A percentile compares a stretch with the other conserved stretches of the same genome.
Conservation (phyloP, 1,139 yeast species). For the Suhomyces ambrosiae region DNA sequence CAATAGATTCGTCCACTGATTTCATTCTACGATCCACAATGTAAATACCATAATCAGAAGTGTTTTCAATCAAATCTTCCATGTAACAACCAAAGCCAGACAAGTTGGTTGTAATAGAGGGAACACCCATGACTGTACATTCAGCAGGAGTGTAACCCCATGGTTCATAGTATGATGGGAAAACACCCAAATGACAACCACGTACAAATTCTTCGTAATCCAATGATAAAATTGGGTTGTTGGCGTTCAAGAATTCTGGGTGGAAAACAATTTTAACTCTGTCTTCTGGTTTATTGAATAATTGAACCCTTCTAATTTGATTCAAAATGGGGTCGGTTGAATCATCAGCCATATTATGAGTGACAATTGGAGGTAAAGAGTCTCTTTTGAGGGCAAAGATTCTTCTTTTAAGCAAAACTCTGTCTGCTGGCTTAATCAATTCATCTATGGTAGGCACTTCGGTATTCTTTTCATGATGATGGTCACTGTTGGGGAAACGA, state of each 20-base stretch:
- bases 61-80: conserved; percentile 96
- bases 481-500: conserved; percentile 65
- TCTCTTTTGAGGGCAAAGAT: conserved; percentile 91
- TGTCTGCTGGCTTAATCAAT: conserved; percentile 82
- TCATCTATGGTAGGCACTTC: conserved; percentile 72
- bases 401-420: conserved; percentile 87
- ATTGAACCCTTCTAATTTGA: conserved; percentile 88
- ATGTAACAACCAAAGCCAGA: conserved; percentile 98
- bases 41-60: conserved; percentile 94
- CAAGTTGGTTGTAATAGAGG: conserved; percentile 94
- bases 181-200: conserved; percentile 97
- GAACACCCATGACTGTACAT: conserved; percentile 99
- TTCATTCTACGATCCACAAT: conserved; percentile 94
- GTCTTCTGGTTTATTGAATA: conserved; percentile 88
- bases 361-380: conserved; percentile 89
- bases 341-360: conserved; percentile 97
- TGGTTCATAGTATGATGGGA: conserved; percentile 98
- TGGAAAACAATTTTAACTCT: conserved; percentile 95
- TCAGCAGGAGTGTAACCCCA: conserved; percentile 99
- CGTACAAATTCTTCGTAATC: conserved; percentile 98
- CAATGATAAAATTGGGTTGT: conserved; percentile 88
- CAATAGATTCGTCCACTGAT: conserved; percentile 90
- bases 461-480: conserved; percentile 55
- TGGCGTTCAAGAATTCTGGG: conserved; percentile 94
- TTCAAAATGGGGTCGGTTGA: conserved; percentile 86